Evolutionary conservation across 2,329 filamentous ascomycete species (phyloP), one percentile per base, ranked within the genome.

Genomic region (Diaporthe citrichinensis): DNA sequence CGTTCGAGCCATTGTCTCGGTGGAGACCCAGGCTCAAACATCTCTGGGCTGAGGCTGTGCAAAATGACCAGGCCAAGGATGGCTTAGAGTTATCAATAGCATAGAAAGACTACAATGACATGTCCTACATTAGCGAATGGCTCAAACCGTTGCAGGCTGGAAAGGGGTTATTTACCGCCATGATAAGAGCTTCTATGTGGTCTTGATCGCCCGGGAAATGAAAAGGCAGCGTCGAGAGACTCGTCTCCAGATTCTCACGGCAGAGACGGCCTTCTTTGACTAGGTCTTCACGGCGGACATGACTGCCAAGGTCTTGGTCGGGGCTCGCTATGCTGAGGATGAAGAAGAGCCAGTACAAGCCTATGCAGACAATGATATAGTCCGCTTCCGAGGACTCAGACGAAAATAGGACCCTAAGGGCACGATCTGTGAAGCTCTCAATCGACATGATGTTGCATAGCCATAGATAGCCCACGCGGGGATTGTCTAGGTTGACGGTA

Each of bases 71-170:
- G 31, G 62, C 62, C 31, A 68, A 15, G 4, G 62, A 68, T 28
- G 62, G n/a, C 46, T 68, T 68, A 4, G 62, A 68, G 62, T 68
- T 68, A 20, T 68, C 62, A 36, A 68, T 53, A 39, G 62, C 62
- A 9, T 68, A 68, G 31, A 68, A 53, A 12, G 62, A 34, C 62
- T 68, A 7, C 10, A 36, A 8, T 39, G 34, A 46, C 25, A 20
- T 28, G n/a, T 7, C 2, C 17, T 15, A 34, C 25, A 23, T 68
- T 39, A 68, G 62, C 46, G 9, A 9, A 2, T 36, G 49, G 41
- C 31, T 15, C 25, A 68, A 12, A 31, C 14, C 14, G 23, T 31
- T 7, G 31, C 46, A 28, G 14, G 23, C 10, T 14, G 23, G 14
- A 39, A 53, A 1, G 31, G 4, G 3, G 20, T 25, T 6, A 39